Conservation (phyloP, 495 filamentous ascomycete species). For the Aspergillus conjunctus region DNA sequence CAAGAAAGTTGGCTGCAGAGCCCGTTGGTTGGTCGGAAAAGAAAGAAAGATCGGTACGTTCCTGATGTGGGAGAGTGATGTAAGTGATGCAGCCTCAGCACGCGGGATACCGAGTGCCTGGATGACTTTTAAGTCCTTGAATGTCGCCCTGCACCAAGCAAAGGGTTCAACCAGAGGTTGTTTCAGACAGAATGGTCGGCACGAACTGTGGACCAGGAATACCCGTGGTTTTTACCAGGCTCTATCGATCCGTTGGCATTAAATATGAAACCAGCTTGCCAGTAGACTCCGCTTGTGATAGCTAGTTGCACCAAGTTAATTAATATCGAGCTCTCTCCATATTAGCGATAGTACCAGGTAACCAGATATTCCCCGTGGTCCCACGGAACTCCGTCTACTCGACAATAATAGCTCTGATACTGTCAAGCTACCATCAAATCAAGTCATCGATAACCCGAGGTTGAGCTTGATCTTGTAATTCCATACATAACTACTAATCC, state of each 20-base stretch:
- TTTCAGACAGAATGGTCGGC: neutral
- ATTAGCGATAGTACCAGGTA: too few relatives aligned
- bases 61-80: too few relatives aligned
- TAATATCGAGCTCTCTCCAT: neutral
- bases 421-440: too few relatives aligned
- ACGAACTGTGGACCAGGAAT: slow-evolving; percentile 5
- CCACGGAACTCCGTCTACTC: too few relatives aligned
- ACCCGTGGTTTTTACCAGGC: neutral
- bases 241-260: too few relatives aligned
- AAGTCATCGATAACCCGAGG: too few relatives aligned
- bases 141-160: neutral
- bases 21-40: slow-evolving; percentile 1
- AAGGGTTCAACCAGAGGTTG: neutral
- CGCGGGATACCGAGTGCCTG: slow-evolving; percentile 1
- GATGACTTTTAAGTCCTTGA: neutral
- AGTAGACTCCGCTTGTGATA: neutral
- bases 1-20: slow-evolving; percentile 5
- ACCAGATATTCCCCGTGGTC: too few relatives aligned
- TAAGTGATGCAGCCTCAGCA: neutral
- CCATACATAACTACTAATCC: too few relatives aligned
- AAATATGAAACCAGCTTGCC: neutral
- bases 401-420: too few relatives aligned
- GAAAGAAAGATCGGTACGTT: too few relatives aligned
- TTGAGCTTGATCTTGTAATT: too few relatives aligned
- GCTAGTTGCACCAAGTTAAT: neutral